phyloP scores from a whole-genome alignment of 1,284 basidiomycete genomes.

The Mixia osmundae region DNA sequence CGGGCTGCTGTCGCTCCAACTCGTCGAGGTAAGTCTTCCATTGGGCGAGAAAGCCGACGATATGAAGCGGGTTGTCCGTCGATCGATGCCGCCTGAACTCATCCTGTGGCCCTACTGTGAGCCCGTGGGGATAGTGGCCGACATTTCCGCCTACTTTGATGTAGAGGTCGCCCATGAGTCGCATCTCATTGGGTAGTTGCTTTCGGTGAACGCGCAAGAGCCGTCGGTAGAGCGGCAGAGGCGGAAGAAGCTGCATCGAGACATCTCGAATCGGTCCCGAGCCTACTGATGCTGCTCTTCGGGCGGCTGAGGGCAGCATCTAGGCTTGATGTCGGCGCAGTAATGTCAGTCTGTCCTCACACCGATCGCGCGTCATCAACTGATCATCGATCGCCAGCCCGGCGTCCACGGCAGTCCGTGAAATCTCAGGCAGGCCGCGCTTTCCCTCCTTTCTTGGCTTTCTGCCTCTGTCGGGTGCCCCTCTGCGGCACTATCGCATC shows the following conservation, averaged over 20 bases:
- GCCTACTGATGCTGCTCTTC: too few species aligned
- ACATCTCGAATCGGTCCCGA: conserved; percentile 42
- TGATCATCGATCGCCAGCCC: too few species aligned
- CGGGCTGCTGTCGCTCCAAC: conserved; percentile 22
- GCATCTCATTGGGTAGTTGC: conserved; percentile 48
- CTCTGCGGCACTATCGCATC: too few species aligned
- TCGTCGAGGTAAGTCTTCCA: conserved; percentile 78
- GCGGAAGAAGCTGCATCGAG: conserved; percentile 49
- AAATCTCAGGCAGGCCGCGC: too few species aligned
- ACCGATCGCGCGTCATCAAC: too few species aligned
- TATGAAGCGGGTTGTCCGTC: conserved; percentile 60
- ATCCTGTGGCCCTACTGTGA: conserved; percentile 19
- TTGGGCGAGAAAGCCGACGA: conserved; percentile 75
- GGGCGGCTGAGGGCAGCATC: too few species aligned
- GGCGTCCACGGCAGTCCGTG: too few species aligned
- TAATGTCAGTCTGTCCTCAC: too few species aligned
- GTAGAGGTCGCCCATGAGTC: conserved; percentile 58
- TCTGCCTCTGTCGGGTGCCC: too few species aligned
- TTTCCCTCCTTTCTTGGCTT: too few species aligned
- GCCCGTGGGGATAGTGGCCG: conserved; percentile 1
- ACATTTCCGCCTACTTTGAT: conserved; percentile 42
- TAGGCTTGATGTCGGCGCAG: too few species aligned
- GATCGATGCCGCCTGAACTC: conserved; percentile 60
- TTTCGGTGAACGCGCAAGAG: conserved; percentile 52
- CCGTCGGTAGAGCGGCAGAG: conserved; percentile 56